Percentiles rank a stretch among this genome's conserved stretches.
phyloP scores from a whole-genome alignment of 2,329 filamentous ascomycete species.

The Paraphaeosphaeria sporulosa region DNA sequence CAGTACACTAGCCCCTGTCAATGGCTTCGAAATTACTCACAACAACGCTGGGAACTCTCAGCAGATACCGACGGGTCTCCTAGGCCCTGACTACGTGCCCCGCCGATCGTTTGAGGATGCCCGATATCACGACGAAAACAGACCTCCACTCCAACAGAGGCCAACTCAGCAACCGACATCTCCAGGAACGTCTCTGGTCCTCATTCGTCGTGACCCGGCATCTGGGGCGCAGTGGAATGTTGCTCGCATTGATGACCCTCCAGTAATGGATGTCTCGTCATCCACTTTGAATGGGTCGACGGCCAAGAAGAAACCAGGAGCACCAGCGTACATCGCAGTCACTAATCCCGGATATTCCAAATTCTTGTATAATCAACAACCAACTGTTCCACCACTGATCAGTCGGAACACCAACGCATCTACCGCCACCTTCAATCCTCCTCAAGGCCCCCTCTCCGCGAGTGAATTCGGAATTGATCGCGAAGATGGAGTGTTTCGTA shows the following conservation, averaged over 20 bases:
- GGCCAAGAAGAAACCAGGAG: slow-evolving; percentile 47
- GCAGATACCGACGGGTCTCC: slow-evolving; percentile 21
- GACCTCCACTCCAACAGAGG: slow-evolving; percentile 30
- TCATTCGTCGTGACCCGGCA: slow-evolving; percentile 60
- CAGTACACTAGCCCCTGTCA: slow-evolving; percentile 36
- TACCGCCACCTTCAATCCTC: slow-evolving; percentile 18
- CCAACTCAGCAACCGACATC: slow-evolving; percentile 25
- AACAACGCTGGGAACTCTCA: slow-evolving; percentile 27
- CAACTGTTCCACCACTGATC: slow-evolving; percentile 19
- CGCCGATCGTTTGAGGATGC: slow-evolving; percentile 36
- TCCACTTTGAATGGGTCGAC: slow-evolving; percentile 44
- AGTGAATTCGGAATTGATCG: slow-evolving; percentile 6
- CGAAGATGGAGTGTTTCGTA: slow-evolving; percentile 44
- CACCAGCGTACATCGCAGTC: slow-evolving; percentile 62
- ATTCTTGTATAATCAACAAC: slow-evolving; percentile 53
- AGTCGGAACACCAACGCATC: slow-evolving; percentile 27
- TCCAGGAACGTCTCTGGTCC: slow-evolving; percentile 48
- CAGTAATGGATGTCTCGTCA: slow-evolving; percentile 54
- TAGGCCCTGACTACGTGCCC: slow-evolving; percentile 30
- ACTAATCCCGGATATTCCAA: slow-evolving; percentile 67
- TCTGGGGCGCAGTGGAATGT: slow-evolving; percentile 61
- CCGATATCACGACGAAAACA: slow-evolving; percentile 30
- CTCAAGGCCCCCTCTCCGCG: neutral
- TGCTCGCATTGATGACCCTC: slow-evolving; percentile 56
- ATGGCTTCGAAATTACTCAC: slow-evolving; percentile 35